A percentile compares a stretch with the other conserved stretches of the same genome.
Evolutionary conservation across 2,329 filamentous ascomycete species (phyloP).

Genomic region (Fusarium nematophilum): DNA sequence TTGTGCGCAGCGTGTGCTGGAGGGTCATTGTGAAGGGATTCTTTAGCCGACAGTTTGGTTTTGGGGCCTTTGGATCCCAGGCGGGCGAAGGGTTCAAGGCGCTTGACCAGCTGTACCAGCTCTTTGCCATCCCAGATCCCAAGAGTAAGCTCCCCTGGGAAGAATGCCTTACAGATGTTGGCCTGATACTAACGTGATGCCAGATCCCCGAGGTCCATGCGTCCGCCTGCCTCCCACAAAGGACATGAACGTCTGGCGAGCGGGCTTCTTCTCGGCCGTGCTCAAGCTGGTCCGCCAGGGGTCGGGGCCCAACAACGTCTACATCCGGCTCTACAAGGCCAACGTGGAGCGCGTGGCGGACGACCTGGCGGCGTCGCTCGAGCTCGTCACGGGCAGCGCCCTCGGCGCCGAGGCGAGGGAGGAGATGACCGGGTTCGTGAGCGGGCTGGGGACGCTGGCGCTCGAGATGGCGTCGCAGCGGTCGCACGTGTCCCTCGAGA

Average conservation of each 20-base stretch:
- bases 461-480: conserved; percentile 27
- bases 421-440: conserved; percentile 12
- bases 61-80: conserved; percentile 15
- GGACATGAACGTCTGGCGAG: conserved; percentile 17
- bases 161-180: not conserved
- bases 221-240: conserved; percentile 17
- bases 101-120: conserved; percentile 9
- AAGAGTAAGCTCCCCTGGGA: conserved; percentile 1
- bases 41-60: conserved; percentile 13
- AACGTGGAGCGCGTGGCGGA: conserved; percentile 12
- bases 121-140: conserved; percentile 7
- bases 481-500: conserved; percentile 21
- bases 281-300: conserved; percentile 3
- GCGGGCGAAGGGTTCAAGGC: conserved; percentile 10
- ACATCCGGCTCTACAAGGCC: conserved; percentile 4
- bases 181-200: conserved; percentile 2
- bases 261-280: conserved; percentile 12
- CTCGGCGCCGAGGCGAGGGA: conserved; percentile 1
- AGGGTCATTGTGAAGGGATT: conserved; percentile 11
- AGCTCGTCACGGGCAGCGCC: not conserved
- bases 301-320: not conserved
- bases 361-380: conserved; percentile 3
- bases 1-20: conserved; percentile 23
- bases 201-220: not conserved
- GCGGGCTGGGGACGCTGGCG: conserved; percentile 18